These are phyloP conservation scores for Malbranchea zuffiana DNA, from an alignment of 2,329 filamentous ascomycete species.

Conservation along the genomic window DNA sequence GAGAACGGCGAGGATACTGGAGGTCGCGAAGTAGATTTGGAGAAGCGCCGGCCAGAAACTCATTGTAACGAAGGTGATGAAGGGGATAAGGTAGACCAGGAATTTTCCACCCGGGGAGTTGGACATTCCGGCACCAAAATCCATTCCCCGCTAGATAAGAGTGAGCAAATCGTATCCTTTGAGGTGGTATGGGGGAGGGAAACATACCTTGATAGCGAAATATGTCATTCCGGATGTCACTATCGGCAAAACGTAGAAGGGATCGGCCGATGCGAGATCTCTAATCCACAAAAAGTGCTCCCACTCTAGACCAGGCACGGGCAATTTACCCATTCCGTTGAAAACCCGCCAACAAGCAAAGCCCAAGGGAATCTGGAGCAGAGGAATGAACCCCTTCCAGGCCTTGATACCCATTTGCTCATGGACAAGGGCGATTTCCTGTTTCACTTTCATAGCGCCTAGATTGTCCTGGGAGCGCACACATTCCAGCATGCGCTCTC, in stretches of 20 bases:
- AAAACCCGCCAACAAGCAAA: slow-evolving; percentile 72
- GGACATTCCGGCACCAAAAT: slow-evolving; percentile 22
- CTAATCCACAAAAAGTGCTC: slow-evolving; percentile 67
- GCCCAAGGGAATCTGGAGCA: slow-evolving; percentile 59
- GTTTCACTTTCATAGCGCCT: slow-evolving; percentile 37
- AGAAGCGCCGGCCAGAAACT: slow-evolving; percentile 45
- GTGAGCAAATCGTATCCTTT: background rate
- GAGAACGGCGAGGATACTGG: slow-evolving; percentile 26
- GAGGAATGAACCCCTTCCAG: slow-evolving; percentile 43
- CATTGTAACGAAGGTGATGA: slow-evolving; percentile 44
- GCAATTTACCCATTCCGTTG: slow-evolving; percentile 61
- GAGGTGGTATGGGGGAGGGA: background rate
- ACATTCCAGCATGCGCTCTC: slow-evolving; percentile 43
- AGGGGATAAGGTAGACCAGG: slow-evolving; percentile 40
- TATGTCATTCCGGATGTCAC: slow-evolving; percentile 48
- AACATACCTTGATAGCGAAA: slow-evolving; percentile 47
- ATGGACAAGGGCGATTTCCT: slow-evolving; percentile 43
- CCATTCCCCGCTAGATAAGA: slow-evolving; percentile 23
- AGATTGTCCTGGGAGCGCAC: slow-evolving; percentile 37
- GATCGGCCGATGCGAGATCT: slow-evolving; percentile 67
- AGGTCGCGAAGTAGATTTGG: slow-evolving; percentile 51
- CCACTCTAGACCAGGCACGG: slow-evolving; percentile 64
- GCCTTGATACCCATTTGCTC: slow-evolving; percentile 45
- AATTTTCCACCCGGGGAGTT: slow-evolving; percentile 11
- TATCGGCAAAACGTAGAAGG: slow-evolving; percentile 62